Conservation (phyloP, 192 early-diverging fungal species). For the Haplosporangium gracile region DNA sequence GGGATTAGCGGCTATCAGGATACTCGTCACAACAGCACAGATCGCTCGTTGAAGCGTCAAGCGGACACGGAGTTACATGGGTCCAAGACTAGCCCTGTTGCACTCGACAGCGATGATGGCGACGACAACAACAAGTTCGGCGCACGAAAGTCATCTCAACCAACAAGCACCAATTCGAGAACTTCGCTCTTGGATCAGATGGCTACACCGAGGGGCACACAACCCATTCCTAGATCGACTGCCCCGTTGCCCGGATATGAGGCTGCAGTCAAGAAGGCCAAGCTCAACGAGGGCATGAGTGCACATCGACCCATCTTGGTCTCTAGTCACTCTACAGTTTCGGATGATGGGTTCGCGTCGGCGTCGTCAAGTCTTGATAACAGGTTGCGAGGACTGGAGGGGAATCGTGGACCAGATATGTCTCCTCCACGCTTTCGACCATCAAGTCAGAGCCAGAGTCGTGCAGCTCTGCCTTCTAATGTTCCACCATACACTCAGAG, state of each 20-base stretch:
- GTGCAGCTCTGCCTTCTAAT: conserved; percentile 6
- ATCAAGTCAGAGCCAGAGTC: neutral
- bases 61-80: neutral
- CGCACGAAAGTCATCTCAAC: neutral
- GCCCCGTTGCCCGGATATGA: neutral
- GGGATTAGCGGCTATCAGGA: neutral
- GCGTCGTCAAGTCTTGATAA: conserved; percentile 33
- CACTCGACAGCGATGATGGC: conserved; percentile 34
- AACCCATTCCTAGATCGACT: conserved; percentile 23
- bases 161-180: neutral
- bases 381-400: conserved; percentile 14
- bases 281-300: neutral
- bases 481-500: conserved; percentile 37
- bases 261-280: neutral
- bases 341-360: conserved; percentile 48
- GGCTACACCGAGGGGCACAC: conserved; percentile 43
- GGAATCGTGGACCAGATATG: conserved; percentile 20
- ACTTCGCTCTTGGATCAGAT: conserved; percentile 45
- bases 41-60: conserved; percentile 21
- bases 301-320: conserved; percentile 4
- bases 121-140: neutral
- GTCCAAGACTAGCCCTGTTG: neutral
- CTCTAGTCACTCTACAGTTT: conserved; percentile 13
- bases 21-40: neutral
- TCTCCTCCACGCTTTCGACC: conserved; percentile 17